Base-by-base conservation (phyloP, 2,329 filamentous ascomycete species). In the Fusarium camptoceras region DNA sequence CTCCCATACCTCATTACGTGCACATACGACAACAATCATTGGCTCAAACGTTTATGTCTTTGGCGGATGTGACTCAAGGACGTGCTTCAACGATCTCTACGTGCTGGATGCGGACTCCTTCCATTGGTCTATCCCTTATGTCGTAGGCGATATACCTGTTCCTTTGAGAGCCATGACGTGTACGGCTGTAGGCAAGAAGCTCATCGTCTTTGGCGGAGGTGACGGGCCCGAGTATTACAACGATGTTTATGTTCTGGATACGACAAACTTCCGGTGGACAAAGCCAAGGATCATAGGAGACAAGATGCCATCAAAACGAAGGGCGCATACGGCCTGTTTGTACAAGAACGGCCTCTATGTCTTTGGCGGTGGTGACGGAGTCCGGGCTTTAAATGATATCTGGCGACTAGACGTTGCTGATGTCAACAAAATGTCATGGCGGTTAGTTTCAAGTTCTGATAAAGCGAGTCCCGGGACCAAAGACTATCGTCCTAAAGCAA, bases 161-260 rank as follows among this genome's bases (percentile, higher is more conserved):
- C 89, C 89, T 16, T 80, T 92, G 66, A 85, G 90, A 41, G 90
- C 90, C 71, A 92, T 92, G 90, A 92, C 90, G 8, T 91, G 88
- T 75, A 92, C 90, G 7, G 89, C 89, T 25, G 89, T 92, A 22
- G 89, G 89, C 70, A 91, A 91, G 81, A 91, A 91, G 78, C 83
- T 92, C 28, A 86, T 92, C 44, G 84, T 92, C 3, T 92, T 92
- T 75, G 90, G 90, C 56, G 90, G 90, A 46, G 90, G 90, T 59
- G 90, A 92, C 73, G 90, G 90, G 0, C 89, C 89, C 1, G 86
- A 88, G 25, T 92, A 92, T 78, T 92, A 92, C 78, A 92, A 92
- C 74, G 89, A 92, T 72, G 86, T 92, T 22, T 91, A 91, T 76
- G 88, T 92, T 47, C 83, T 92, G n/a, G 90, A 92, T 75, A 92